Evolutionary conservation across 2,329 filamentous ascomycete genomes (phyloP), one percentile per base, ranked within the genome.

Genomic region (Colletotrichum theobromicola): DNA sequence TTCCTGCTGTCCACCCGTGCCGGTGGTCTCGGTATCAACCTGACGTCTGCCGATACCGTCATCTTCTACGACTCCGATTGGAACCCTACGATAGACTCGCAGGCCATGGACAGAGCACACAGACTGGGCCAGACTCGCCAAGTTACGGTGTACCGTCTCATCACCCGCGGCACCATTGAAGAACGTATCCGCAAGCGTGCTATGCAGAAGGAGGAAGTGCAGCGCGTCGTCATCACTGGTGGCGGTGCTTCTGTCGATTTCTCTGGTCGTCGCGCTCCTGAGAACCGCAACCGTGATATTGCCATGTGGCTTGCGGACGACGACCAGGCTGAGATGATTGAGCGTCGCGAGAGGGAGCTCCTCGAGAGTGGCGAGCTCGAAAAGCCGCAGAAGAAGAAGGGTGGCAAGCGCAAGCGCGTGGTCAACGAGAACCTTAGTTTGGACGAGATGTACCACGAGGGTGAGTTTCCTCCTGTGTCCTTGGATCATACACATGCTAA

Each of bases 31-130:
- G 97, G 97, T 87, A 99, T 99, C 89, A 99, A 99, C 82, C 88
- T 99, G 78, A 98, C 97, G 7, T 94, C 94, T 67, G 97, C 97
- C 24, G 97, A 99, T 83, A 99, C 97, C 0, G 97, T 99, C 85
- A 98, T 99, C 85, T 99, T 99, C 87, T 99, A 99, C 89, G 97
- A 99, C 83, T 98, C 95, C 13, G 97, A 99, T 84, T 99, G 97
- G 97, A 99, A 99, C 83, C 97, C 97, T 0, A 98, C 97, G 5
- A 98, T 98, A 81, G 97, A 99, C 83, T 98, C 95, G 67, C 97
- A 99, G 84, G 97, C 97, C 84, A 98, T 98, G 97, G 97, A 99
- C 84, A 94, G 97, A 84, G 97, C 97, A 15, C 97, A 99, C 91
- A 95, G 97, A 90, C 91, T 99, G 42, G 97, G 97, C 64, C 96